These are phyloP conservation scores for Gossypium schwendimanii DNA, from an alignment of 441 rosid species.

Conservation along the genomic window DNA sequence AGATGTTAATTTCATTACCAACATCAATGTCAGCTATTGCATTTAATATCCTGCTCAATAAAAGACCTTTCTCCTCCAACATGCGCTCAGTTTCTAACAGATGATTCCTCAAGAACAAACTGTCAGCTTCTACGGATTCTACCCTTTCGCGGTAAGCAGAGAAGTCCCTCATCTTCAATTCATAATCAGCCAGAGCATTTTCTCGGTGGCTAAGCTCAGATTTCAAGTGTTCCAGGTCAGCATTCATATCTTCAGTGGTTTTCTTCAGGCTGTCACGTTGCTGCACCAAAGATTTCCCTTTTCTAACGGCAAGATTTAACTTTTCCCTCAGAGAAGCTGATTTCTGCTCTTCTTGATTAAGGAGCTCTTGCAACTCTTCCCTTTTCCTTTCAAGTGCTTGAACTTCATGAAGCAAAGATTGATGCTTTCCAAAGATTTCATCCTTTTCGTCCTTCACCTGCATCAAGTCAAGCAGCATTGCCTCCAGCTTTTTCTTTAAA, in stretches of 20 bases:
- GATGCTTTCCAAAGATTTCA: constrained; percentile 48
- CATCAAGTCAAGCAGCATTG: constrained; percentile 48
- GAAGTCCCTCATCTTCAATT: constrained; percentile 54
- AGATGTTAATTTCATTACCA: constrained; percentile 45
- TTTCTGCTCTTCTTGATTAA: constrained; percentile 85
- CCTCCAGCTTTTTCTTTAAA: constrained; percentile 72
- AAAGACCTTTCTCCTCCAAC: constrained; percentile 62
- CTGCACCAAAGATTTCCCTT: constrained; percentile 96
- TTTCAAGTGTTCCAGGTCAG: constrained; percentile 59
- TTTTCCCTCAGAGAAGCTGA: constrained; percentile 79
- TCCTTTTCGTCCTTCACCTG: constrained; percentile 72
- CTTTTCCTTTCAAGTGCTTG: constrained; percentile 54
- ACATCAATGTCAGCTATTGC: constrained; percentile 50
- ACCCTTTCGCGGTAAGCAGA: constrained; percentile 48
- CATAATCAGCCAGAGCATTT: constrained; percentile 47
- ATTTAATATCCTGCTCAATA: constrained; percentile 40
- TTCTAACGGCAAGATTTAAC: constrained; percentile 88
- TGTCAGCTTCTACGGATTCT: constrained; percentile 62
- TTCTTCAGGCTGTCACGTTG: constrained; percentile 80
- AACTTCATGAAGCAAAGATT: constrained; percentile 52
- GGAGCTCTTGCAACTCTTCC: constrained; percentile 57
- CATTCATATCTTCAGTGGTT: constrained; percentile 62
- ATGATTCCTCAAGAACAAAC: constrained; percentile 46
- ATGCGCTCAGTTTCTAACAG: constrained; percentile 55
- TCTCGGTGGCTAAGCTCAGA: constrained; percentile 57